Evolutionary conservation across 2,329 filamentous ascomycete genomes (phyloP).

Genomic region (Paraphoma chrysanthemicola): DNA sequence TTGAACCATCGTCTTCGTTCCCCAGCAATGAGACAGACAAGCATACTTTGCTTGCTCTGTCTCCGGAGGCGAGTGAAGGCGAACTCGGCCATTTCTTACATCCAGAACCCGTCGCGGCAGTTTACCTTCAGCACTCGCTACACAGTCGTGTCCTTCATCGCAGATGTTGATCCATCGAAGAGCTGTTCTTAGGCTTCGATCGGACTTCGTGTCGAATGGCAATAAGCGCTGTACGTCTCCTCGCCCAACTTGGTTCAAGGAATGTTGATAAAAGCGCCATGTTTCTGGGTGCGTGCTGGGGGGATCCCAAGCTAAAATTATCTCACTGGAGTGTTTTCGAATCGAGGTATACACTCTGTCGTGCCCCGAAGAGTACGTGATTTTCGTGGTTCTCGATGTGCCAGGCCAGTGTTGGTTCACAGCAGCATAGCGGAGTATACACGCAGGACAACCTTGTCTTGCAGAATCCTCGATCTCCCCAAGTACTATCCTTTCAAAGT

Average conservation of each 20-base stretch:
- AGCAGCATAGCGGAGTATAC: not conserved
- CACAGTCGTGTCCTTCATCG: not conserved
- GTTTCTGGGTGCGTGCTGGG: no score
- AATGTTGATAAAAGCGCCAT: no score
- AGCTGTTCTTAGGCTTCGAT: not conserved
- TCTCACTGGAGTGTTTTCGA: no score
- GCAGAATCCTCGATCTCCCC: not conserved
- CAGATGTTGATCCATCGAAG: not conserved
- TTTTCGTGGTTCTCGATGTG: no score
- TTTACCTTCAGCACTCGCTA: not conserved
- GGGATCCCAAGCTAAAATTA: no score
- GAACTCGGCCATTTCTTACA: not conserved
- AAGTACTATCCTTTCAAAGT: no score
- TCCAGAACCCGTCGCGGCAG: not conserved
- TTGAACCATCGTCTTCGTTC: not conserved
- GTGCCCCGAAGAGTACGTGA: no score
- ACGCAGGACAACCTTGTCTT: not conserved
- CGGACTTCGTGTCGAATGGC: not conserved
- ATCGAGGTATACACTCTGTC: no score
- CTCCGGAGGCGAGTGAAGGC: not conserved
- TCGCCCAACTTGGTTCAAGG: no score
- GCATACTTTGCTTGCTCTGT: not conserved
- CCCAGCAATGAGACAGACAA: slow-evolving; percentile 2
- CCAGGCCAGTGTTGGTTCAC: not conserved
- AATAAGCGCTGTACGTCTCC: not conserved